phyloP scores from a whole-genome alignment of 2,329 filamentous ascomycete genomes.

The Pseudopyricularia javanii region DNA sequence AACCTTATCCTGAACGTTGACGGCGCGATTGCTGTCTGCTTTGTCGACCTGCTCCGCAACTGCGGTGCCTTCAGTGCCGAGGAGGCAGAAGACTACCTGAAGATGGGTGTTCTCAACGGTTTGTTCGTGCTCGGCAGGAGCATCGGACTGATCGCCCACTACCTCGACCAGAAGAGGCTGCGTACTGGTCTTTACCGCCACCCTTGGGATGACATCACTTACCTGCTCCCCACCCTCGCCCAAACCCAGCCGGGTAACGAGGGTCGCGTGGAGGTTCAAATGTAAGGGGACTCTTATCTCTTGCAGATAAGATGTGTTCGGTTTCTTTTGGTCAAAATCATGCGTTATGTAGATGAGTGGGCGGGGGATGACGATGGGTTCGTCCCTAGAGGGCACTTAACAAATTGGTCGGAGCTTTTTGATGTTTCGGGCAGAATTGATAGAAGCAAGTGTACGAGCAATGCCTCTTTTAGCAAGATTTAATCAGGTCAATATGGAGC shows the following conservation, averaged over 20 bases:
- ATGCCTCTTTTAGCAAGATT: not conserved
- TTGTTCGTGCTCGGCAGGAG: slow-evolving; percentile 94
- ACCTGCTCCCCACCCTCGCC: slow-evolving; percentile 72
- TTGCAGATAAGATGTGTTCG: not conserved
- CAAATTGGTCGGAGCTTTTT: not conserved
- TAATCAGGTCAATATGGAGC: not conserved
- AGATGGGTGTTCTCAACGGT: slow-evolving; percentile 98
- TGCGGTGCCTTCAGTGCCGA: slow-evolving; percentile 92
- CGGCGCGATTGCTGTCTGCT: slow-evolving; percentile 96
- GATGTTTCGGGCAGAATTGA: not conserved
- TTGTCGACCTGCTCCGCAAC: slow-evolving; percentile 94
- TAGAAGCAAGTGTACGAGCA: not conserved
- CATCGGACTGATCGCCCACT: slow-evolving; percentile 99
- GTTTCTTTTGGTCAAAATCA: not conserved
- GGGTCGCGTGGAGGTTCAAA: slow-evolving; percentile 80
- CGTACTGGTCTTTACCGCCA: slow-evolving; percentile 97
- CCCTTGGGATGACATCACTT: slow-evolving; percentile 98
- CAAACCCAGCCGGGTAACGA: slow-evolving; percentile 61
- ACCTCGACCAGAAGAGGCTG: slow-evolving; percentile 98
- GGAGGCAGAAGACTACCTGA: slow-evolving; percentile 97
- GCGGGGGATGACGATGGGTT: not conserved
- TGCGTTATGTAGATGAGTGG: not conserved
- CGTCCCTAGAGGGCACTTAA: not conserved
- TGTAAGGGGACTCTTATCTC: slow-evolving; percentile 30
- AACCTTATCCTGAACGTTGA: slow-evolving; percentile 99